Conservation (phyloP, 208 protist genomes). For the Leishmania braziliensis region DNA sequence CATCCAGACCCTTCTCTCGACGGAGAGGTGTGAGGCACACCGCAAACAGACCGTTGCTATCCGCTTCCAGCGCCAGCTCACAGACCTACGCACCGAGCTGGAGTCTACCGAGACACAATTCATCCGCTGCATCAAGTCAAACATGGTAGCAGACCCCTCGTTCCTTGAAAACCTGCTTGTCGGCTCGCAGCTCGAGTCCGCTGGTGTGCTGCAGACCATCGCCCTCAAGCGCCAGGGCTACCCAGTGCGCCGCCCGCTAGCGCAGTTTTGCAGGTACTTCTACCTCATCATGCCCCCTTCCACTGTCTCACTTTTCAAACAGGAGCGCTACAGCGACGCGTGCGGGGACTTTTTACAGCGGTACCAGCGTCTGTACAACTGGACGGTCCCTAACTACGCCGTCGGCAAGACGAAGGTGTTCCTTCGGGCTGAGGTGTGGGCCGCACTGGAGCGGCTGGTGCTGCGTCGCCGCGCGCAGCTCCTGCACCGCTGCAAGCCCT, state of each 20-base stretch:
- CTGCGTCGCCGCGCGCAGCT: constrained; percentile 72
- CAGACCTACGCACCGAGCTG: constrained; percentile 68
- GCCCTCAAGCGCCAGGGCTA: constrained; percentile 91
- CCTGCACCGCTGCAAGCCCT: constrained; percentile 63
- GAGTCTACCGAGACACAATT: constrained; percentile 93
- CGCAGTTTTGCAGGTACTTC: constrained; percentile 84
- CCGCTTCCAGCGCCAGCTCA: constrained; percentile 84
- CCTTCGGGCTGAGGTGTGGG: constrained; percentile 83
- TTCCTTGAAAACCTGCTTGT: constrained; percentile 79
- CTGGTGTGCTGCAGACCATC: constrained; percentile 92
- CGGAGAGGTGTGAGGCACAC: constrained; percentile 34
- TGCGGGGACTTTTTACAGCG: constrained; percentile 53
- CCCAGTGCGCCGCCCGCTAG: constrained; percentile 75
- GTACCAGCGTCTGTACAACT: constrained; percentile 70
- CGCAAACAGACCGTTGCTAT: constrained; percentile 85
- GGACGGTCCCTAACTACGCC: constrained; percentile 71
- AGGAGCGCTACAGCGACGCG: constrained; percentile 41
- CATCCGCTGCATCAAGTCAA: constrained; percentile 95
- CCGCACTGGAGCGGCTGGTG: constrained; percentile 75
- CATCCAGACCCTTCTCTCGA: constrained; percentile 63
- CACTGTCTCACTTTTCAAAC: constrained; percentile 43
- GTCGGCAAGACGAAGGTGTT: constrained; percentile 91
- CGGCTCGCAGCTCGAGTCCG: constrained; percentile 88
- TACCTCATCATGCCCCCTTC: constrained; percentile 67
- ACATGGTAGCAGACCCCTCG: constrained; percentile 66